These are phyloP conservation scores for Gomphus bonarii DNA, from an alignment of 1,284 basidiomycete species.

Conservation along the genomic window DNA sequence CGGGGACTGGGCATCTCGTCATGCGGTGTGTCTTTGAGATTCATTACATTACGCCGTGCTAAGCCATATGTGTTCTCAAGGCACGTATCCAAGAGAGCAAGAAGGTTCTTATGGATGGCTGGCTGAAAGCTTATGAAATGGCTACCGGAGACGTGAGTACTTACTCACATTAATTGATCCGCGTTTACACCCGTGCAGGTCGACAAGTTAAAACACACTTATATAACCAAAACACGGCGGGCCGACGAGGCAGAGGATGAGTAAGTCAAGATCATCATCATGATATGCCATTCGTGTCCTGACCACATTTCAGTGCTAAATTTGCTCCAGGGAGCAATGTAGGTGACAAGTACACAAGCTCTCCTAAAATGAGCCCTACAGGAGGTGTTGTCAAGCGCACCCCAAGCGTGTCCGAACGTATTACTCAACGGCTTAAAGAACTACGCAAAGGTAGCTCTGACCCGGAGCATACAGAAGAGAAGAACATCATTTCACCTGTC, in stretches of 20 bases:
- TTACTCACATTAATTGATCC: not conserved
- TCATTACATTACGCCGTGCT: not conserved
- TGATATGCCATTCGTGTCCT: slow-evolving; percentile 9
- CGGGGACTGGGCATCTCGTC: slow-evolving; percentile 55
- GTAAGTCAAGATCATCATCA: slow-evolving; percentile 39
- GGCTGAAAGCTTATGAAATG: slow-evolving; percentile 62
- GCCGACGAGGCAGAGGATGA: slow-evolving; percentile 89
- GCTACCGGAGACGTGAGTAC: slow-evolving; percentile 43
- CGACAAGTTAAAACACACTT: slow-evolving; percentile 61
- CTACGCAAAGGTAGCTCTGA: slow-evolving; percentile 37
- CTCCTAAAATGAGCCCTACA: slow-evolving; percentile 53
- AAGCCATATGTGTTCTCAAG: slow-evolving; percentile 23
- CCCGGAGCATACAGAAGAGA: slow-evolving; percentile 17
- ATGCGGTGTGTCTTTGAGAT: slow-evolving; percentile 37
- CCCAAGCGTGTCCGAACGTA: slow-evolving; percentile 67
- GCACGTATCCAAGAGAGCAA: slow-evolving; percentile 49
- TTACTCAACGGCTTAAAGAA: slow-evolving; percentile 62
- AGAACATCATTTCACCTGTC: slow-evolving; percentile 19
- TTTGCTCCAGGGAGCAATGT: slow-evolving; percentile 64
- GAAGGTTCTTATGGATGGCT: slow-evolving; percentile 51
- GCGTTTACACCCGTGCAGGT: slow-evolving; percentile 27
- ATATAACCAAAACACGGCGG: slow-evolving; percentile 65
- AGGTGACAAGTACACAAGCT: slow-evolving; percentile 63
- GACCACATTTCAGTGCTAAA: slow-evolving; percentile 45
- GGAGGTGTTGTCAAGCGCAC: slow-evolving; percentile 40